A percentile compares a stretch with the other conserved stretches of the same genome.
phyloP scores from a whole-genome alignment of 129 eudicot species.

The Pulicaria dysenterica region DNA sequence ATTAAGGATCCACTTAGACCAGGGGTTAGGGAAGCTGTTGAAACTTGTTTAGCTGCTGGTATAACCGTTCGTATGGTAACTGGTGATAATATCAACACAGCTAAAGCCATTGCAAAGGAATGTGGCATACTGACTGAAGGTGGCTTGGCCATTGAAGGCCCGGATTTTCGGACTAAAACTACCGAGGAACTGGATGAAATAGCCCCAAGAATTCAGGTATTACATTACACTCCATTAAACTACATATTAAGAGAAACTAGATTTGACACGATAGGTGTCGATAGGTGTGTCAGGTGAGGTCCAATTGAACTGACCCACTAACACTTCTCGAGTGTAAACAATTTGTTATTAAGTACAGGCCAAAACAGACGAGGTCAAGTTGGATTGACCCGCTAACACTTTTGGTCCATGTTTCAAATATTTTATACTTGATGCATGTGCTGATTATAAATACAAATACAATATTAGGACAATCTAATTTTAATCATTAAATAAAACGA shows the following conservation, averaged over 20 bases:
- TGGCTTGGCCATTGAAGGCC: slow-evolving; percentile 66
- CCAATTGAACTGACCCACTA: too few relatives aligned
- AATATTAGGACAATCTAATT: too few relatives aligned
- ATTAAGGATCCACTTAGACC: slow-evolving; percentile 66
- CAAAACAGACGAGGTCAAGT: too few relatives aligned
- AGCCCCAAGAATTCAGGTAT: slow-evolving; percentile 62
- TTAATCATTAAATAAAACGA: too few relatives aligned
- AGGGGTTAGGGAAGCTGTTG: slow-evolving; percentile 63
- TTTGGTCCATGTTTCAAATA: too few relatives aligned
- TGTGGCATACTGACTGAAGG: slow-evolving; percentile 67
- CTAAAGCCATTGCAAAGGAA: slow-evolving; percentile 70
- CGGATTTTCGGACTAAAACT: slow-evolving; percentile 54
- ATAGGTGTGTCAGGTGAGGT: too few relatives aligned
- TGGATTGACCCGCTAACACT: too few relatives aligned
- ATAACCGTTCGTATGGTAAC: slow-evolving; percentile 68
- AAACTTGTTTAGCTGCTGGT: slow-evolving; percentile 61
- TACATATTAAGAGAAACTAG: background rate
- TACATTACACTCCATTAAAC: background rate
- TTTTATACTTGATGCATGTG: too few relatives aligned
- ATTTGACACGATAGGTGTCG: too few relatives aligned
- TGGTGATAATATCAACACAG: slow-evolving; percentile 61
- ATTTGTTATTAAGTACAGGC: too few relatives aligned
- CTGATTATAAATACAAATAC: too few relatives aligned
- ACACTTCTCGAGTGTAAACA: too few relatives aligned
- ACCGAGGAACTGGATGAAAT: slow-evolving; percentile 44